phyloP scores from a whole-genome alignment of 495 filamentous ascomycete genomes.

The Amorphotheca resinae region DNA sequence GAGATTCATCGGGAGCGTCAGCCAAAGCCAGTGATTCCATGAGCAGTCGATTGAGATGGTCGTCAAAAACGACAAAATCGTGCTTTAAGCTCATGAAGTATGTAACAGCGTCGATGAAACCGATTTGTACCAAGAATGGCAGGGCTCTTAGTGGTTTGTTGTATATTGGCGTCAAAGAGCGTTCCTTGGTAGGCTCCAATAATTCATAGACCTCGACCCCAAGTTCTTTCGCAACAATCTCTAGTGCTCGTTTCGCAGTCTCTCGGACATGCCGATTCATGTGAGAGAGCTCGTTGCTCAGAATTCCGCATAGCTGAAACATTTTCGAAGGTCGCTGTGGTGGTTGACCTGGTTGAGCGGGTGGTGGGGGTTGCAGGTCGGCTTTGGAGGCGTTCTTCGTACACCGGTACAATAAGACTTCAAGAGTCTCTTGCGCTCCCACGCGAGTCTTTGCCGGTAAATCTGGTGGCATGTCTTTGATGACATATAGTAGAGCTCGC shows the following conservation, averaged over 20 bases:
- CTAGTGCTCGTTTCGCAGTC: conserved; percentile 66
- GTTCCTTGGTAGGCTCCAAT: conserved; percentile 74
- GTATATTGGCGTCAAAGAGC: conserved; percentile 76
- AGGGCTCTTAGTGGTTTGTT: conserved; percentile 87
- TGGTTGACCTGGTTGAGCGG: conserved; percentile 23
- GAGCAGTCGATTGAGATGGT: conserved; percentile 75
- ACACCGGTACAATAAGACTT: conserved; percentile 62
- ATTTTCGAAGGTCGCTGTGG: conserved; percentile 38
- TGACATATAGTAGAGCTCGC: conserved; percentile 79
- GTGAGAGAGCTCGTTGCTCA: conserved; percentile 79
- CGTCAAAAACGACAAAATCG: conserved; percentile 80
- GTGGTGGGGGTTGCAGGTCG: conserved; percentile 44
- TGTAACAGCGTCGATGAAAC: conserved; percentile 93
- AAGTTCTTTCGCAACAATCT: conserved; percentile 64
- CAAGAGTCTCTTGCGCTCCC: conserved; percentile 68
- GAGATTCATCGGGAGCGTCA: conserved; percentile 81
- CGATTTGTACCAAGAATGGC: conserved; percentile 87
- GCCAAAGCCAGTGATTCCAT: conserved; percentile 86
- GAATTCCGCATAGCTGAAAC: conserved; percentile 61
- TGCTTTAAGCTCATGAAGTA: conserved; percentile 80
- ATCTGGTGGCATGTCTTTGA: conserved; percentile 93
- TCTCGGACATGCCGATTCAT: conserved; percentile 90
- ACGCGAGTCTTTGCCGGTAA: conserved; percentile 75
- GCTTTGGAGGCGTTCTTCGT: conserved; percentile 62
- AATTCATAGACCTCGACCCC: conserved; percentile 73